Percentiles rank a stretch among this genome's conserved stretches.
Conservation (phyloP, 805 yeast genomes). For the Sugiyamaella boreocaroliniensis region DNA sequence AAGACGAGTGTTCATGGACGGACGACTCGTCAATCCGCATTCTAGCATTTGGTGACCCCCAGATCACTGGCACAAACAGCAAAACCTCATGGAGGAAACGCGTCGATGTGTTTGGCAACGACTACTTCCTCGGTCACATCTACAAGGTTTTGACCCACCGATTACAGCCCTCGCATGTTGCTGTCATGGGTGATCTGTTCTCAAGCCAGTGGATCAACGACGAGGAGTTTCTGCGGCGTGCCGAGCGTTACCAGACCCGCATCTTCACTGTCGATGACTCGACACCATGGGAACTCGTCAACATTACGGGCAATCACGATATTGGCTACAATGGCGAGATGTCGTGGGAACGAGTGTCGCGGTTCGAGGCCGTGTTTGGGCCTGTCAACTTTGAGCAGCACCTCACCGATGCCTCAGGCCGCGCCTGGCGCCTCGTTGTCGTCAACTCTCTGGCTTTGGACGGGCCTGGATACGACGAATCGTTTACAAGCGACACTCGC, state of each 20-base stretch:
- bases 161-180: constrained; percentile 69
- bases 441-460: constrained; percentile 77
- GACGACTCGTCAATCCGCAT: constrained; percentile 45
- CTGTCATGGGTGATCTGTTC: constrained; percentile 87
- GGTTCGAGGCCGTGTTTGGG: constrained; percentile 73
- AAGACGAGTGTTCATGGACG: constrained; percentile 15
- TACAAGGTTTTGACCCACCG: constrained; percentile 57
- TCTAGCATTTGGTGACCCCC: constrained; percentile 93
- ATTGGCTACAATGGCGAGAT: constrained; percentile 94
- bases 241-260: constrained; percentile 45
- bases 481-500: constrained; percentile 61
- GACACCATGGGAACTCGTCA: constrained; percentile 42
- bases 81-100: constrained; percentile 63
- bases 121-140: constrained; percentile 79
- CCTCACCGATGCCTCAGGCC: constrained; percentile 46
- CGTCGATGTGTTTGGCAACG: constrained; percentile 85
- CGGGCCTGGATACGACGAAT: constrained; percentile 77
- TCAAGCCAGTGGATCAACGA: constrained; percentile 94
- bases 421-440: constrained; percentile 72
- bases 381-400: constrained; percentile 77
- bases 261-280: constrained; percentile 25
- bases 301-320: constrained; percentile 92
- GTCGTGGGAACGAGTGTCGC: constrained; percentile 80
- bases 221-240: constrained; percentile 75
- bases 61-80: constrained; percentile 83